Base-by-base conservation (phyloP, 2,329 filamentous ascomycete genomes). In the Talaromyces amestolkiae region DNA sequence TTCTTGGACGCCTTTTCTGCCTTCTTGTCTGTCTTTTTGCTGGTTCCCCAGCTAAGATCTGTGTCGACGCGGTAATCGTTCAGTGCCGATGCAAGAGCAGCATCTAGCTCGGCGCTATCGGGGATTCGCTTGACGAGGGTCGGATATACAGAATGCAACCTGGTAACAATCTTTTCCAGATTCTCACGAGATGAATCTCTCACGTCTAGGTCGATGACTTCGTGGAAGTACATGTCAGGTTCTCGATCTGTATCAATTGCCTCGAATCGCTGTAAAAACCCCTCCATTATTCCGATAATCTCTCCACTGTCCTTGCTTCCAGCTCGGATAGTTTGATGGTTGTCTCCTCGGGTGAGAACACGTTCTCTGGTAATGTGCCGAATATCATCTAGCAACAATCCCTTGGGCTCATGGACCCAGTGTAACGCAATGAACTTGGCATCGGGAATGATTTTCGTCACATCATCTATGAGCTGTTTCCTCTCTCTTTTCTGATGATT, bases 261-360 rank as follows among this genome's bases (percentile, higher is more conserved):
- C 79, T 99, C 91, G 74, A 97, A 98, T 41, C 95, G 88, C 13
- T 86, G 78, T 69, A 99, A 84, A 78, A 99, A 99, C 3, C 92
- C 92, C 71, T 97, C 91, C 95, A 99, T 98, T 71, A 99, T 96
- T 5, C 87, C 86, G 56, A 95, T 83, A 64, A 95, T 91, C 76
- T 97, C 94, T 19, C 84, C 80, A 56, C 83, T 79, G 53, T 90
- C 86, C 64, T 91, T 90, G 54, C 87, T 90, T n/a, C 81, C 83
- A 11, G 94, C 93, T 73, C 95, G 93, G 66, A 99, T 98, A 0
- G 95, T 99, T 79, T 99, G 95, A 76, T 99, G 95, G 73, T 98
- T 98, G 77, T 99, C 93, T 15, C 95, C 95, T 24, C 95, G 90
- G 6, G 87, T 85, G 22, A 97, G 81, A 0, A 99, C 92, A 59